Evolutionary conservation across 2,329 filamentous ascomycete genomes (phyloP), one percentile per base, ranked within the genome.

Genomic region (Westerdykella ornata): DNA sequence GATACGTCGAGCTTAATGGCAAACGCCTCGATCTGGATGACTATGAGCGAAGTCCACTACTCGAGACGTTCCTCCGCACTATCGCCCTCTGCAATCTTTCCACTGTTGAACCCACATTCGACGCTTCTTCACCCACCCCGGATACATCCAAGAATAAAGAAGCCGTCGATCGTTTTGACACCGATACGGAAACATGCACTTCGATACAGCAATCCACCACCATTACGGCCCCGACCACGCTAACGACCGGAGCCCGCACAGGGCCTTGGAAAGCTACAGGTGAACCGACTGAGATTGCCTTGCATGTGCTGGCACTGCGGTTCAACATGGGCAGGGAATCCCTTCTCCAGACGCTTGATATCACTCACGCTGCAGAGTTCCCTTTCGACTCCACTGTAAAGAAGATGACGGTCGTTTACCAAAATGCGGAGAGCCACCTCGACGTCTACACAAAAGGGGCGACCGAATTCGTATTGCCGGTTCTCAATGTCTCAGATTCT

Each of bases 81-180:
- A 63, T 68, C 37, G 56, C 65, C 36, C 56, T 68, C 3, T 68
- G 65, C 52, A 68, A 68, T 46, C 55, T 66, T 38, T 61, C 65
- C 17, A 63, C 62, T 39, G 56, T 68, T 12, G 52, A 55, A 19
- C 55, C 57, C 6, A 40, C 50, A 2, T 35, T 45, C n/a, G 53
- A 57, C 3, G 16, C 42, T 3, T 46, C 37, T 14, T 15, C 39
- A 4, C 19, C 31, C 5, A 34, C 37, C 74, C 43, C 65, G 76
- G 46, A 69, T 82, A 35, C 75, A 73, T 43, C 72, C 70, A 18
- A 71, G 67, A 49, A 71, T 72, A 53, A 75, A 69, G 38, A 73
- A 67, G 47, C 63, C 65, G 22, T 48, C 3, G 57, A 60, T 11
- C 51, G 52, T n/a, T 41, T 45, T 15, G 58, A 61, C 33, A 62